Evolutionary conservation across 2,329 filamentous ascomycete genomes (phyloP), one percentile per base, ranked within the genome.

Genomic region (Ceratocystis smalleyi): DNA sequence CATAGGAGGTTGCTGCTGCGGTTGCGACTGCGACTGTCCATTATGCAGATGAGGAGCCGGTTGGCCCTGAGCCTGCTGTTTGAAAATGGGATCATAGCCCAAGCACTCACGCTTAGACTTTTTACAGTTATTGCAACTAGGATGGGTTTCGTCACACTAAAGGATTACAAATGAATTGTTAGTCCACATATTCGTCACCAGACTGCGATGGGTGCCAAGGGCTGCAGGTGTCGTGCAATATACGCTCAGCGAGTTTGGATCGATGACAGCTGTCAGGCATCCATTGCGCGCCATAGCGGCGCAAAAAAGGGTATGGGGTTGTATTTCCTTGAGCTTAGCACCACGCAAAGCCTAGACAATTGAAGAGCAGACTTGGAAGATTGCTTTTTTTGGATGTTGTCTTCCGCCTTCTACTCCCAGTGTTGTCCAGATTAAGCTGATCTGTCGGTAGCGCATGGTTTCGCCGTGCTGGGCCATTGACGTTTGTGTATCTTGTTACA

Each of bases 81-180:
- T 89, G 77, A 92, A 94, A 71, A 92, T 89, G 45, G 89, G 88
- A 71, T 94, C 89, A 81, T 94, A 94, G 64, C 89, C 89, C 60
- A 91, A 73, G 72, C 89, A 94, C 71, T 92, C 88, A 71, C 89
- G 88, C 76, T 92, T 94, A 69, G 87, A 91, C 74, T 94, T 94
- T 72, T 87, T 86, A 77, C 89, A 94, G 72, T 94, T 90, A 76
- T 90, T 86, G 79, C 94, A 99, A 67, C 87, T 85, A 24, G 94
- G 94, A 75, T 96, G 91, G 67, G 84, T 85, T 79, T 99, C 94
- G 82, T 97, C 94, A 77, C 94, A 99, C 94, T 96, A 74, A 67
- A 68, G 68, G 67, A 69, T 64, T 65, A 69, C 66, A 51, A 27
- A 27, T 5, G 8, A 68, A 62, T 59, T 69, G 67, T 67, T 59